Conservation (phyloP, 2,329 filamentous ascomycete genomes). For the Pseudogymnoascus sp. region DNA sequence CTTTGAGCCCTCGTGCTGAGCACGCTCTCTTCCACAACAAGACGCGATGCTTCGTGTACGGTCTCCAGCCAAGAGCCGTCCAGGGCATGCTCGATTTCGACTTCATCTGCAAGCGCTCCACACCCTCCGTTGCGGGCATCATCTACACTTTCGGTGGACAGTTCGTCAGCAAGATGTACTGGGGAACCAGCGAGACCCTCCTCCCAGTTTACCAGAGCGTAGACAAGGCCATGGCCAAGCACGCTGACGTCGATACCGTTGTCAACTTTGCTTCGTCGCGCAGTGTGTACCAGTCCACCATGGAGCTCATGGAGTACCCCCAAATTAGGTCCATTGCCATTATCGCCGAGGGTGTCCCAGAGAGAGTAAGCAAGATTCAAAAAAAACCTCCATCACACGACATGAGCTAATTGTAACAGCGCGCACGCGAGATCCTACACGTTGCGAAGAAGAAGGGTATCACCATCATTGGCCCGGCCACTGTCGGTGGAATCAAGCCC, state of each 20-base stretch:
- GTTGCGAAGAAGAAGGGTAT: constrained; percentile 97
- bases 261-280: constrained; percentile 99
- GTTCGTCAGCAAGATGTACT: constrained; percentile 99
- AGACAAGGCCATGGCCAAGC: constrained; percentile 88
- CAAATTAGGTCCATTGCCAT: constrained; percentile 99
- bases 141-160: constrained; percentile 99
- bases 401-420: constrained; percentile 39
- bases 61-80: constrained; percentile 89
- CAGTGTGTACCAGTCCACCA: constrained; percentile 95
- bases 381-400: constrained; percentile 12
- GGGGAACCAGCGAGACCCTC: constrained; percentile 98
- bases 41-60: constrained; percentile 99
- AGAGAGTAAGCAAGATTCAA: constrained; percentile 61
- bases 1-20: constrained; percentile 76
- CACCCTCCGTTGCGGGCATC: constrained; percentile 94
- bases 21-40: constrained; percentile 98
- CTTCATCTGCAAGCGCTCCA: constrained; percentile 99
- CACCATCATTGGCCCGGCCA: constrained; percentile 97
- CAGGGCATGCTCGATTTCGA: constrained; percentile 98
- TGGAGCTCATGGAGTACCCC: constrained; percentile 95
- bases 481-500: constrained; percentile 98
- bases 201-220: constrained; percentile 96
- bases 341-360: constrained; percentile 97
- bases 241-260: constrained; percentile 91
- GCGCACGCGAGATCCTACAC: constrained; percentile 95